Evolutionary conservation across 108 stramenopile genomes (phyloP).

Genomic region (Mayamaea pseudoterrestris): DNA sequence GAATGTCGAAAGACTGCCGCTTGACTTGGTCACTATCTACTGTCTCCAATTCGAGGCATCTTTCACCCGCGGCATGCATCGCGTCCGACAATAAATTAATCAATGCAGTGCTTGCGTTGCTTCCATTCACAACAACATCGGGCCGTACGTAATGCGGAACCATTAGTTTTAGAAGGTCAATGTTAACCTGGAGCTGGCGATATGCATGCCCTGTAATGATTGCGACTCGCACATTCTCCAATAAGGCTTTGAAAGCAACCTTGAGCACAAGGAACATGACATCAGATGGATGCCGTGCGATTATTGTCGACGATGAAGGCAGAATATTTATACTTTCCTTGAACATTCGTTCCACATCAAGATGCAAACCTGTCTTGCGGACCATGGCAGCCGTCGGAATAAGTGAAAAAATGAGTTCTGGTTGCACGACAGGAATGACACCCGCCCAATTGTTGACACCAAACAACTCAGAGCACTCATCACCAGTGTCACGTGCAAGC

Average conservation of each 20-base stretch:
- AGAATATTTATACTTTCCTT: conserved; percentile 50
- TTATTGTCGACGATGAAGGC: conserved; percentile 39
- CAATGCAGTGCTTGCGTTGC: conserved; percentile 14
- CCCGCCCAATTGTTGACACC: conserved; percentile 52
- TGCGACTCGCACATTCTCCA: conserved; percentile 44
- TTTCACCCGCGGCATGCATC: conserved; percentile 13
- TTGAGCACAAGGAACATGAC: conserved; percentile 44
- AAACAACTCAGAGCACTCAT: conserved; percentile 60
- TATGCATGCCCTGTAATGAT: conserved; percentile 47
- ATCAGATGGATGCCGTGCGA: conserved; percentile 40
- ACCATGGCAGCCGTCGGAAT: conserved; percentile 4
- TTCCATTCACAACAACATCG: conserved; percentile 37
- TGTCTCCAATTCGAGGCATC: conserved; percentile 22
- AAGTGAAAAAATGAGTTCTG: conserved; percentile 1
- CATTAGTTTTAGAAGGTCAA: conserved; percentile 52
- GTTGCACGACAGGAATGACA: conserved; percentile 45
- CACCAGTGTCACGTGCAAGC: conserved; percentile 34
- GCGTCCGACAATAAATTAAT: conserved; percentile 17
- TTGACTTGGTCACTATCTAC: no score
- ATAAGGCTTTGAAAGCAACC: conserved; percentile 44
- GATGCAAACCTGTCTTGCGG: conserved; percentile 43
- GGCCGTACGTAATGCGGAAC: conserved; percentile 67
- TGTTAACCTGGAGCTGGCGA: conserved; percentile 64
- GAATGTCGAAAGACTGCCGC: no score
- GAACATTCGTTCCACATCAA: conserved; percentile 85